Evolutionary conservation across 2,329 filamentous ascomycete genomes (phyloP), one percentile per base, ranked within the genome.

Genomic region (Pseudogymnoascus sp.): DNA sequence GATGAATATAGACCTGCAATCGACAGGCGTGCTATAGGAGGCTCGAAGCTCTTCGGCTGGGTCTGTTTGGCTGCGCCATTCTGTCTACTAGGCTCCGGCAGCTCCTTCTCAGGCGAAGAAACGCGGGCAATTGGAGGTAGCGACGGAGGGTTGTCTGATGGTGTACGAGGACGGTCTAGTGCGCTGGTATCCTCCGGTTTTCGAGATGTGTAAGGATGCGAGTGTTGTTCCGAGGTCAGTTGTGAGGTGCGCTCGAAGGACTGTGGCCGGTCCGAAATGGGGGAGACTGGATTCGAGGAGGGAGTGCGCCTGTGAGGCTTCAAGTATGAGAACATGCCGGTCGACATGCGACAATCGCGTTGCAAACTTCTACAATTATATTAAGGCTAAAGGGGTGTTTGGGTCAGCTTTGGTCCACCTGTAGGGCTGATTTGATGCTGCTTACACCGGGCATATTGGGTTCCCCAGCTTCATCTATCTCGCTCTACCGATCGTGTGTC

Each of bases 61-160:
- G 28, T 55, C 16, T 9, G 49, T 33, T 14, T 55, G 16, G 28
- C 5, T 55, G 11, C 59, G 19, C 66, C 67, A 41, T 55, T 49
- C 49, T 42, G 38, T 33, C 30, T 63, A n/a, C 65, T 52, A 28
- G 62, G 52, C 7, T 58, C 36, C 4, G 42, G 30, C n/a, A 16
- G 25, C 23, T 65, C 65, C 35, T 63, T 65, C 5, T 68, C 68
- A 14, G 65, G 64, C 12, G 69, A 73, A 22, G 75, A 70, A 12
- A 78, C 69, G 28, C 74, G 69, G 35, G 74, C 69, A 38, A 77
- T 74, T 33, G 73, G 73, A 33, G 75, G 73, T 30, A 84, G 72
- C 3, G 74, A 76, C 6, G 81, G 81, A 61, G 82, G 77, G 35
- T 77, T 68, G 5, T 60, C 63, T 11, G 67, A 63, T 30, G 61